Conservation (phyloP, 176 grass and related monocot species). For the Triticum urartu region DNA sequence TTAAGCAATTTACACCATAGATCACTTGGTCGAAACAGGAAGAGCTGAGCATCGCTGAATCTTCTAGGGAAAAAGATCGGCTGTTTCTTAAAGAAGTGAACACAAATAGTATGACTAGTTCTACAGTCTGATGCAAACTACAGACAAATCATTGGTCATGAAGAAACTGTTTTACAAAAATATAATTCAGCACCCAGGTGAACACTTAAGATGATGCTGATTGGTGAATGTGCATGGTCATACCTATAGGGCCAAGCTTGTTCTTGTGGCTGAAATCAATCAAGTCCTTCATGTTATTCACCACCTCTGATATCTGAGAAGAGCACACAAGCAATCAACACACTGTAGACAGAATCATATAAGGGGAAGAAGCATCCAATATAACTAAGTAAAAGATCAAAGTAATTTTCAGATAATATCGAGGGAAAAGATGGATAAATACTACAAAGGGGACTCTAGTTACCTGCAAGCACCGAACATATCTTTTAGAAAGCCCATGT, state of each 20-base stretch:
- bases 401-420: background rate
- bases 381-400: background rate
- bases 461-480: constrained; percentile 93
- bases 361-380: background rate
- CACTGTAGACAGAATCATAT: background rate
- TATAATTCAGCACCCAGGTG: background rate
- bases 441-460: background rate
- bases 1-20: constrained; percentile 28
- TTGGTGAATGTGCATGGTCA: background rate
- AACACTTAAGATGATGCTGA: background rate
- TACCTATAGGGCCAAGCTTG: constrained; percentile 90
- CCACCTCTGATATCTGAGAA: constrained; percentile 92
- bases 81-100: background rate
- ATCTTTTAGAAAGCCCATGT: constrained; percentile 98
- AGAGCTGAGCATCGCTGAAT: background rate
- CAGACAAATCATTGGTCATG: background rate
- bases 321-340: constrained; percentile 24
- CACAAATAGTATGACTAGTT: background rate
- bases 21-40: background rate
- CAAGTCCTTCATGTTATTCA: constrained; percentile 96
- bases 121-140: background rate
- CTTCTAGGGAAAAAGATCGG: background rate
- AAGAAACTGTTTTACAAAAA: constrained; percentile 7
- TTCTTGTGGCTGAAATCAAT: constrained; percentile 85
- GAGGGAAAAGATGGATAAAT: background rate